phyloP scores from a whole-genome alignment of 2,329 filamentous ascomycete genomes.

The Fusarium nematophilum region DNA sequence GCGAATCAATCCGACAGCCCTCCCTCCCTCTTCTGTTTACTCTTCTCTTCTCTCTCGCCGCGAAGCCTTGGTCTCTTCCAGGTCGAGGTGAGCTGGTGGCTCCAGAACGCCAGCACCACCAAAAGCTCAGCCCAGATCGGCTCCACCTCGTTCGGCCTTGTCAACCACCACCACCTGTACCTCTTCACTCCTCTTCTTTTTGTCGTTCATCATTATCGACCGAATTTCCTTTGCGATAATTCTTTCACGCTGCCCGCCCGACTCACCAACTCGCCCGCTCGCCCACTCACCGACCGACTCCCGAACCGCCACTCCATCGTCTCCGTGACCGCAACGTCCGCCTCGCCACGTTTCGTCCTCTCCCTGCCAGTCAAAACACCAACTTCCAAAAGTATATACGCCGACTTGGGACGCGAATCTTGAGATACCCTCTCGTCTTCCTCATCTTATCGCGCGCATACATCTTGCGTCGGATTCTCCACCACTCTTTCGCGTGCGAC shows the following conservation, averaged over 20 bases:
- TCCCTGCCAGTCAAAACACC: conserved; percentile 14
- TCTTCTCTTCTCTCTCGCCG: conserved; percentile 19
- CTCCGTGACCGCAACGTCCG: conserved; percentile 24
- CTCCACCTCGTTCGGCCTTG: conserved; percentile 36
- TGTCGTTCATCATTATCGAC: conserved; percentile 4
- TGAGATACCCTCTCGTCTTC: neutral
- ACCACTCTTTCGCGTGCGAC: conserved; percentile 28
- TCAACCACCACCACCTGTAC: conserved; percentile 19
- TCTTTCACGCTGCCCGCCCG: neutral
- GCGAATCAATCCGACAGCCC: conserved; percentile 18
- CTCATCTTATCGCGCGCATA: neutral
- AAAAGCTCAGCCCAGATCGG: conserved; percentile 20
- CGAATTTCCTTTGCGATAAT: conserved; percentile 15
- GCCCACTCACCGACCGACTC: conserved; percentile 11
- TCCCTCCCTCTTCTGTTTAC: neutral
- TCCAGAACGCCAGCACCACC: conserved; percentile 21
- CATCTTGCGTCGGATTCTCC: conserved; percentile 1
- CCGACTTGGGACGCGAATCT: neutral
- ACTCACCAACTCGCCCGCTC: conserved; percentile 8
- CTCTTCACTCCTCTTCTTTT: conserved; percentile 6
- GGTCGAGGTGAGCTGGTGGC: conserved; percentile 22
- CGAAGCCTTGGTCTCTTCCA: neutral
- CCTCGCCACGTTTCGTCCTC: conserved; percentile 29
- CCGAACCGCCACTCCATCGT: conserved; percentile 6
- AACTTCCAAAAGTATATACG: neutral